Conservation (phyloP, 768 basidiomycete species). For the Neoboletus magnificus region DNA sequence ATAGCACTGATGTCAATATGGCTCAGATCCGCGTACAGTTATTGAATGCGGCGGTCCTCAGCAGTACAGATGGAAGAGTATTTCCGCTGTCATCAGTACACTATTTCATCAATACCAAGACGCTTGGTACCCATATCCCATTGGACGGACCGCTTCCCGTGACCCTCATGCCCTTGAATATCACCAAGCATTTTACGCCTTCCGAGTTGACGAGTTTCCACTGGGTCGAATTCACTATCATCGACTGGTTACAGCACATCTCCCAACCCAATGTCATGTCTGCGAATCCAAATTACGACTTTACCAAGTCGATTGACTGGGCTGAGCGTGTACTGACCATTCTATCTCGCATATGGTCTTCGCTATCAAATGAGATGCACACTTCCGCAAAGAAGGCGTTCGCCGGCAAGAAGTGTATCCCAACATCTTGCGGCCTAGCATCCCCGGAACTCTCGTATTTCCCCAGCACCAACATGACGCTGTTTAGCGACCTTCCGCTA, state of each 20-base stretch:
- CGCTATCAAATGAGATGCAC: constrained; percentile 47
- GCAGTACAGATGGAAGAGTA: constrained; percentile 47
- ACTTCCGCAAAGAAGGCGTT: constrained; percentile 42
- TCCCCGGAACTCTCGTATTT: constrained; percentile 77
- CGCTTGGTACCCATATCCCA: constrained; percentile 49
- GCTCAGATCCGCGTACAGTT: constrained; percentile 55
- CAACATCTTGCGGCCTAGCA: constrained; percentile 59
- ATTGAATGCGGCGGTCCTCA: constrained; percentile 67
- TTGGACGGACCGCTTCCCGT: constrained; percentile 10
- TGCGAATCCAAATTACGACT: constrained; percentile 50
- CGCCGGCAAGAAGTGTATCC: constrained; percentile 46
- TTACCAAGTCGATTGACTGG: constrained; percentile 65
- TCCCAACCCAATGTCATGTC: constrained; percentile 44
- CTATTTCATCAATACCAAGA: constrained; percentile 66
- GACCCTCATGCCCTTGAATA: constrained; percentile 7
- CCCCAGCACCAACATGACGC: constrained; percentile 66
- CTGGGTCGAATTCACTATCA: constrained; percentile 74
- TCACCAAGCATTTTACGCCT: constrained; percentile 47
- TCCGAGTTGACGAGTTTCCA: constrained; percentile 59
- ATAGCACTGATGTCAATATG: constrained; percentile 35
- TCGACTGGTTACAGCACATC: constrained; percentile 74
- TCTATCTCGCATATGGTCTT: constrained; percentile 70
- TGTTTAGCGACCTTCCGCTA: constrained; percentile 83
- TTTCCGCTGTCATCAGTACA: constrained; percentile 67
- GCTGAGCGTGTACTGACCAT: constrained; percentile 74